These are phyloP conservation scores for Asclepias syriaca DNA, from an alignment of 257 asterid genomes.

Conservation along the genomic window DNA sequence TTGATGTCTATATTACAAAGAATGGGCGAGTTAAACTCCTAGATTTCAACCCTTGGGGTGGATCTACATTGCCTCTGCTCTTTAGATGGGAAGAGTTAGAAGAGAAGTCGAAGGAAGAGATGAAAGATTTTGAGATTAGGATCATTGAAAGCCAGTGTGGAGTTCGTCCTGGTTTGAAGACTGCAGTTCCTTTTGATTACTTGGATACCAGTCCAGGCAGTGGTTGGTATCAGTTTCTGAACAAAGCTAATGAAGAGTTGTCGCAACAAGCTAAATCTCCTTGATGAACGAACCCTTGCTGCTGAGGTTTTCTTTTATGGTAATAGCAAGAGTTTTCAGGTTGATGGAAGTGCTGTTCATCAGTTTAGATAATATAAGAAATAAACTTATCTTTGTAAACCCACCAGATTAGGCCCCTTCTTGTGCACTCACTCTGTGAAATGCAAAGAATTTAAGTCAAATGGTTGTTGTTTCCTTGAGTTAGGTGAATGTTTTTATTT, in stretches of 20 bases:
- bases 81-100: conserved; percentile 83
- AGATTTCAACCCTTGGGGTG: conserved; percentile 96
- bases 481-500: no score
- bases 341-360: neutral
- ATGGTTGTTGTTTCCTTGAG: no score
- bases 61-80: conserved; percentile 64
- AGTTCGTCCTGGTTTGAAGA: conserved; percentile 78
- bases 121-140: conserved; percentile 43
- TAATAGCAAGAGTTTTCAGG: neutral
- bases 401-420: neutral
- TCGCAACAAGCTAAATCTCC: conserved; percentile 31
- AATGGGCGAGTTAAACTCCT: conserved; percentile 69
- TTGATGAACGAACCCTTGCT: conserved; percentile 34
- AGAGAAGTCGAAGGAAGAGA: conserved; percentile 31
- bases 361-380: neutral
- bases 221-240: conserved; percentile 81
- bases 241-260: conserved; percentile 54
- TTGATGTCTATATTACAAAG: conserved; percentile 66
- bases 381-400: neutral
- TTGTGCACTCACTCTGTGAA: neutral
- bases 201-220: conserved; percentile 78
- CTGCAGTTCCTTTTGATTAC: conserved; percentile 86
- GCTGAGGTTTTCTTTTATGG: conserved; percentile 19
- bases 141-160: conserved; percentile 56
- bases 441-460: neutral